phyloP scores from a whole-genome alignment of 1,284 basidiomycete genomes.

The Ustilago loliicola region DNA sequence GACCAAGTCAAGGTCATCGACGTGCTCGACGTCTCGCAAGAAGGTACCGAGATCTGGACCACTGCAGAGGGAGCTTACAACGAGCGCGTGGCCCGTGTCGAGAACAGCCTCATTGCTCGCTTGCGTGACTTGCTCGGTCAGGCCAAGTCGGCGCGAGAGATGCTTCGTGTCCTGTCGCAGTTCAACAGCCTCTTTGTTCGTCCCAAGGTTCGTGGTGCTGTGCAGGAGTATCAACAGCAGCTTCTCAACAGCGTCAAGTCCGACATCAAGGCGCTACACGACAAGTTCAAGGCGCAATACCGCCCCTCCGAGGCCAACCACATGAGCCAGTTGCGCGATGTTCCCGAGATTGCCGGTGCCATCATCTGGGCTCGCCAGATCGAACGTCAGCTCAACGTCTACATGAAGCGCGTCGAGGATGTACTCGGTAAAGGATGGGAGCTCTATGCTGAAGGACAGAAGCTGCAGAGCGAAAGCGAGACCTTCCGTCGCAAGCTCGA shows the following conservation, averaged over 20 bases:
- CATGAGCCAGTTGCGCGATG: slow-evolving; percentile 97
- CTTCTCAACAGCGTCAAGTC: slow-evolving; percentile 80
- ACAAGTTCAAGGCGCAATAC: slow-evolving; percentile 87
- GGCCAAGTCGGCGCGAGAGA: slow-evolving; percentile 96
- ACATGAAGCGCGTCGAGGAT: slow-evolving; percentile 99
- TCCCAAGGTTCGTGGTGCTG: slow-evolving; percentile 87
- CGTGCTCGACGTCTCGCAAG: slow-evolving; percentile 84
- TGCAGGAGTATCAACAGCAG: slow-evolving; percentile 97
- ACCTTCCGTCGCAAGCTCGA: slow-evolving; percentile 97
- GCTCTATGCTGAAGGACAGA: slow-evolving; percentile 97
- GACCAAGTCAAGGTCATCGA: slow-evolving; percentile 96
- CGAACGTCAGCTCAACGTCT: slow-evolving; percentile 92
- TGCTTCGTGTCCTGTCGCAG: slow-evolving; percentile 98
- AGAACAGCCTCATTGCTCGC: slow-evolving; percentile 97
- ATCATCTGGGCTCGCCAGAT: slow-evolving; percentile 99
- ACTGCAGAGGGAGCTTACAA: slow-evolving; percentile 97
- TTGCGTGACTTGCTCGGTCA: slow-evolving; percentile 93
- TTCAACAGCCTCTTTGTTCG: slow-evolving; percentile 98
- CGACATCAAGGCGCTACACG: slow-evolving; percentile 93
- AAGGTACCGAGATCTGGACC: slow-evolving; percentile 98
- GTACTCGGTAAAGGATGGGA: slow-evolving; percentile 99
- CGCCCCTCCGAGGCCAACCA: slow-evolving; percentile 95
- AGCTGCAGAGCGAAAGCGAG: slow-evolving; percentile 88
- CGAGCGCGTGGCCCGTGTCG: slow-evolving; percentile 94
- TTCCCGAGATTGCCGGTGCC: slow-evolving; percentile 95